Percentiles rank a stretch among this genome's conserved stretches.
These are phyloP conservation scores for Auriculariales sp. DNA, from an alignment of 768 basidiomycete genomes.

Conservation along the genomic window DNA sequence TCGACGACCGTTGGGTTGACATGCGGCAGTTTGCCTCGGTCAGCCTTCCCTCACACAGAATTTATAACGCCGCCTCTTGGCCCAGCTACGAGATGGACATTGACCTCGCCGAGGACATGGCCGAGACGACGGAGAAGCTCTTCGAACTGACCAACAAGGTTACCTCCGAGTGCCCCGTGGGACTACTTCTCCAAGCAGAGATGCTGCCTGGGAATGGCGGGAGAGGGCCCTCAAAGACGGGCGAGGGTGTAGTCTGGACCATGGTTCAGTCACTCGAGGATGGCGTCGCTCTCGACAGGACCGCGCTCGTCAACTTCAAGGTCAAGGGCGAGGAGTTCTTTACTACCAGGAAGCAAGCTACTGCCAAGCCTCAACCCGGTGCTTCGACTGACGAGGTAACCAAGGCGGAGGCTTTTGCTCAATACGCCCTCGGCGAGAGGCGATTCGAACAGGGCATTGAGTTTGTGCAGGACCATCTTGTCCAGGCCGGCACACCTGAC, in stretches of 20 bases:
- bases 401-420: constrained; percentile 1
- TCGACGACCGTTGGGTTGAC: constrained; percentile 5
- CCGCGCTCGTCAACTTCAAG: constrained; percentile 4
- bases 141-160: not conserved
- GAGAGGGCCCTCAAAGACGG: not conserved
- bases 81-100: constrained; percentile 2
- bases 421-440: constrained; percentile 4
- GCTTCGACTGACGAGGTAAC: not conserved
- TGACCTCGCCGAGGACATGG: not conserved
- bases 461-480: constrained; percentile 1
- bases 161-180: not conserved
- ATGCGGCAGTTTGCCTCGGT: constrained; percentile 2
- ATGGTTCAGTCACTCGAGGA: constrained; percentile 1
- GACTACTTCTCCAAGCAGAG: not conserved
- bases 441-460: constrained; percentile 5
- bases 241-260: constrained; percentile 5
- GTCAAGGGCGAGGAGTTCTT: constrained; percentile 4
- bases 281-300: not conserved
- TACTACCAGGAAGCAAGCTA: not conserved
- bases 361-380: not conserved
- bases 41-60: not conserved
- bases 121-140: not conserved
- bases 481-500: not conserved
- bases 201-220: not conserved
- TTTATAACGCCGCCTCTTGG: constrained; percentile 2